Evolutionary conservation across 2,329 filamentous ascomycete genomes (phyloP).

Genomic region (Colletotrichum sp.): DNA sequence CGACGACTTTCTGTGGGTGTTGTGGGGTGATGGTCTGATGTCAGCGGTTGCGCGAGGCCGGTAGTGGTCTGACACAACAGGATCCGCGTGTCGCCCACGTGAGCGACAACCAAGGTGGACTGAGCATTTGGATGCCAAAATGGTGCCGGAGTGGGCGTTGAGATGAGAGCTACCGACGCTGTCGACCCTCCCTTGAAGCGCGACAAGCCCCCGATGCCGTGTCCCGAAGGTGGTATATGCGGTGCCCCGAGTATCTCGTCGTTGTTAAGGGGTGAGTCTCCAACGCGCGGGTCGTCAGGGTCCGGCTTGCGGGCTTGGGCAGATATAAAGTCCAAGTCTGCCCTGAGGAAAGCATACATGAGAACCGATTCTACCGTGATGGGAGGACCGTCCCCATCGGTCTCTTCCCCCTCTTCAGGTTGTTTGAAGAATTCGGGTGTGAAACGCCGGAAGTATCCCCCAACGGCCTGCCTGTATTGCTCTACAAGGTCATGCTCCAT

Average conservation of each 20-base stretch:
- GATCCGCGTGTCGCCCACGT: conserved; percentile 92
- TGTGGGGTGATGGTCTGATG: conserved; percentile 92
- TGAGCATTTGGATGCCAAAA: conserved; percentile 94
- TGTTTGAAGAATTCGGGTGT: conserved; percentile 76
- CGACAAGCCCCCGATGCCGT: conserved; percentile 73
- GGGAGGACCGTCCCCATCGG: conserved; percentile 33
- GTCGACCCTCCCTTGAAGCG: conserved; percentile 96
- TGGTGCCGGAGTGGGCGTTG: conserved; percentile 86
- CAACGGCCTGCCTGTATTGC: conserved; percentile 83
- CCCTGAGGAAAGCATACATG: conserved; percentile 90
- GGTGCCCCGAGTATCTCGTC: conserved; percentile 79
- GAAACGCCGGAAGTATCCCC: conserved; percentile 94
- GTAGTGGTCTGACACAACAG: conserved; percentile 87
- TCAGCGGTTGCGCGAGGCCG: conserved; percentile 80
- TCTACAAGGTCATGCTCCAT: conserved; percentile 75
- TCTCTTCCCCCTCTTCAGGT: conserved; percentile 28
- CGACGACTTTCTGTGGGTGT: conserved; percentile 83
- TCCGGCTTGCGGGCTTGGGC: conserved; percentile 86
- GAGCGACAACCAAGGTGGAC: conserved; percentile 83
- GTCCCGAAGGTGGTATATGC: conserved; percentile 57
- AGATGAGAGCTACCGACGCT: conserved; percentile 87
- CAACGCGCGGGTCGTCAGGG: conserved; percentile 70
- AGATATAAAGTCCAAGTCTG: conserved; percentile 91
- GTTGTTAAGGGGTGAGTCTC: conserved; percentile 81
- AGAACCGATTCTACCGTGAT: conserved; percentile 79